Evolutionary conservation across 768 basidiomycete genomes (phyloP).

Genomic region (Russula sp.): DNA sequence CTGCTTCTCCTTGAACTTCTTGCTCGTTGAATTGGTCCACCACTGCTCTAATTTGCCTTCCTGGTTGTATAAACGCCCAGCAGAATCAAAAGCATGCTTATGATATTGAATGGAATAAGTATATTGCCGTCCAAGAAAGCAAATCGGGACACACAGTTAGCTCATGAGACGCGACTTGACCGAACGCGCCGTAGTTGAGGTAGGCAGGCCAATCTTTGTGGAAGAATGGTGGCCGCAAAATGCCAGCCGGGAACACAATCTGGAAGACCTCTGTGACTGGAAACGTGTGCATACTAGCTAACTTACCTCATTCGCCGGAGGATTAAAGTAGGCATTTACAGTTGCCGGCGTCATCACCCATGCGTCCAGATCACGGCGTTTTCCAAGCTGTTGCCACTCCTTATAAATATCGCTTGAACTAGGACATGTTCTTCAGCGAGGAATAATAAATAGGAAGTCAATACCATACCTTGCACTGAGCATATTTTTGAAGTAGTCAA

Average conservation of each 20-base stretch:
- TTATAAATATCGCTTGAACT: slow-evolving; percentile 57
- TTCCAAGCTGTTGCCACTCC: slow-evolving; percentile 71
- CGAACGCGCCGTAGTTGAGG: slow-evolving; percentile 87
- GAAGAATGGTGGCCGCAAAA: slow-evolving; percentile 91
- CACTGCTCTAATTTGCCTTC: slow-evolving; percentile 81
- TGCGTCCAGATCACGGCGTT: slow-evolving; percentile 52
- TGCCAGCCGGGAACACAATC: slow-evolving; percentile 96
- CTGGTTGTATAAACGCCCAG: slow-evolving; percentile 86
- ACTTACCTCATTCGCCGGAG: slow-evolving; percentile 77
- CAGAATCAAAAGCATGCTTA: slow-evolving; percentile 86
- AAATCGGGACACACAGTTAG: slow-evolving; percentile 51
- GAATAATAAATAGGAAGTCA: slow-evolving; percentile 20
- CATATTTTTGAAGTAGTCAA: slow-evolving; percentile 82
- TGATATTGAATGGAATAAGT: neutral
- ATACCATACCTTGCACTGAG: slow-evolving; percentile 47
- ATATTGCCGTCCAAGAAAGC: neutral
- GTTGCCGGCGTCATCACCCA: slow-evolving; percentile 89
- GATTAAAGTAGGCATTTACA: slow-evolving; percentile 85
- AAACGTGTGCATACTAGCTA: neutral
- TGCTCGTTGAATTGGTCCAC: slow-evolving; percentile 88
- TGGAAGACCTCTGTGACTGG: slow-evolving; percentile 26
- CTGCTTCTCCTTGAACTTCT: slow-evolving; percentile 74
- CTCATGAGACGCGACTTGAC: slow-evolving; percentile 88
- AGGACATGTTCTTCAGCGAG: slow-evolving; percentile 7
- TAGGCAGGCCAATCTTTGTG: slow-evolving; percentile 80